phyloP scores from a whole-genome alignment of 2,329 filamentous ascomycete species.

The Aulographum hederae region DNA sequence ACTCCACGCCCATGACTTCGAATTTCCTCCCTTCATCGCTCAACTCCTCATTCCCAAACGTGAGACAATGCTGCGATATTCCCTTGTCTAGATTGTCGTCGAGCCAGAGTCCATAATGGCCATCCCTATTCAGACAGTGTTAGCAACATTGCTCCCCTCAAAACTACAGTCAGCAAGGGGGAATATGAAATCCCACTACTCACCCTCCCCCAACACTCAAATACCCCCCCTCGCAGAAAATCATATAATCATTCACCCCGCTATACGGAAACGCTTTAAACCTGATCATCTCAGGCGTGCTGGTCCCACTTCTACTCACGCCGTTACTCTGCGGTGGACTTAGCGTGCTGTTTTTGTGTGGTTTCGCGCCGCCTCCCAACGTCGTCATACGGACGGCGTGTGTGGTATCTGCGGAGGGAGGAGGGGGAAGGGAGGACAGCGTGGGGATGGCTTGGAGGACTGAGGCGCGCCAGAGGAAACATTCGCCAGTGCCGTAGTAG shows the following conservation, averaged over 20 bases:
- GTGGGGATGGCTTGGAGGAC: conserved; percentile 36
- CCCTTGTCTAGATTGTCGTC: conserved; percentile 72
- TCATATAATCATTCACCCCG: conserved; percentile 90
- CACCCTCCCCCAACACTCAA: conserved; percentile 69
- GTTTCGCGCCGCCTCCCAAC: too few species aligned
- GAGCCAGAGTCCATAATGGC: conserved; percentile 85
- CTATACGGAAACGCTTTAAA: conserved; percentile 98
- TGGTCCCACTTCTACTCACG: conserved; percentile 25
- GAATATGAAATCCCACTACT: conserved; percentile 13
- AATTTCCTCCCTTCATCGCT: conserved; percentile 91
- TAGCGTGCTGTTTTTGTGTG: conserved; percentile 8
- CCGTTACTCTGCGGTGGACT: conserved; percentile 12
- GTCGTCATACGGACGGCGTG: conserved; percentile 44
- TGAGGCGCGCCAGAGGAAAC: conserved; percentile 73
- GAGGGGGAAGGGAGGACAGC: conserved; percentile 42
- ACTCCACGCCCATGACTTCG: conserved; percentile 72
- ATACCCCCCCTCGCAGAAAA: conserved; percentile 75
- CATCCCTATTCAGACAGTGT: conserved; percentile 32
- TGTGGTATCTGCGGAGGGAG: conserved; percentile 48
- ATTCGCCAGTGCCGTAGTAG: conserved; percentile 93
- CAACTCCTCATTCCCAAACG: conserved; percentile 85
- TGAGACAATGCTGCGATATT: conserved; percentile 67
- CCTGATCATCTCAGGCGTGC: conserved; percentile 56
- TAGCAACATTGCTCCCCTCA: conserved; percentile 8
- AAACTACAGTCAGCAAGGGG: too few species aligned